These are phyloP conservation scores for Silybum marianum DNA, from an alignment of 129 eudicot species.

Conservation along the genomic window DNA sequence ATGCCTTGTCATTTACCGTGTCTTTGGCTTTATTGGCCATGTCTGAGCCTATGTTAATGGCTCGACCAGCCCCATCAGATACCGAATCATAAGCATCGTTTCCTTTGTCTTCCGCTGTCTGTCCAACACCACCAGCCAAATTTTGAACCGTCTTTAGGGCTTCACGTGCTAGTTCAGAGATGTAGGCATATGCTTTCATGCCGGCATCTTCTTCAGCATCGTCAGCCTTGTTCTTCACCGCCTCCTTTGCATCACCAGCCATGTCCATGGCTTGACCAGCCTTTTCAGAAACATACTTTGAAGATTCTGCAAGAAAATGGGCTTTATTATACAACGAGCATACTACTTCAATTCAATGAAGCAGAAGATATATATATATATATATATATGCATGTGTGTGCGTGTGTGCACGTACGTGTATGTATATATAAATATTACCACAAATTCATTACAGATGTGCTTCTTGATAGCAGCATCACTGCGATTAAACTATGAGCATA, in stretches of 20 bases:
- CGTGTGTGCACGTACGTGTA: background rate
- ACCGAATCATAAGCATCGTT: slow-evolving; percentile 18
- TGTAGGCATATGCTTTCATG: slow-evolving; percentile 25
- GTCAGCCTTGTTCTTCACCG: slow-evolving; percentile 17
- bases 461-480: background rate
- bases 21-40: too few relatives aligned
- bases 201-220: slow-evolving; percentile 25
- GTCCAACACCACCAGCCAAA: slow-evolving; percentile 30
- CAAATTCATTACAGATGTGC: background rate
- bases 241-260: slow-evolving; percentile 33
- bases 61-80: slow-evolving; percentile 27
- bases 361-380: too few relatives aligned
- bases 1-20: slow-evolving; percentile 33
- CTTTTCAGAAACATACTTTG: slow-evolving; percentile 51
- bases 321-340: background rate
- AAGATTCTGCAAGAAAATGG: slow-evolving; percentile 38
- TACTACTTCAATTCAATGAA: background rate
- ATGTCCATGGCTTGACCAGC: slow-evolving; percentile 36
- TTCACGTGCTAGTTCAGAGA: slow-evolving; percentile 31
- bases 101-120: slow-evolving; percentile 28
- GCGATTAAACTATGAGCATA: background rate
- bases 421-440: background rate
- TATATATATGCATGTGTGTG: too few relatives aligned
- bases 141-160: slow-evolving; percentile 38
- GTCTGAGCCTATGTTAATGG: slow-evolving; percentile 10